Percentiles rank a stretch among this genome's conserved stretches.
phyloP scores from a whole-genome alignment of 225 moss, liverwort and hornwort species.

The Antitrichia curtipendula region DNA sequence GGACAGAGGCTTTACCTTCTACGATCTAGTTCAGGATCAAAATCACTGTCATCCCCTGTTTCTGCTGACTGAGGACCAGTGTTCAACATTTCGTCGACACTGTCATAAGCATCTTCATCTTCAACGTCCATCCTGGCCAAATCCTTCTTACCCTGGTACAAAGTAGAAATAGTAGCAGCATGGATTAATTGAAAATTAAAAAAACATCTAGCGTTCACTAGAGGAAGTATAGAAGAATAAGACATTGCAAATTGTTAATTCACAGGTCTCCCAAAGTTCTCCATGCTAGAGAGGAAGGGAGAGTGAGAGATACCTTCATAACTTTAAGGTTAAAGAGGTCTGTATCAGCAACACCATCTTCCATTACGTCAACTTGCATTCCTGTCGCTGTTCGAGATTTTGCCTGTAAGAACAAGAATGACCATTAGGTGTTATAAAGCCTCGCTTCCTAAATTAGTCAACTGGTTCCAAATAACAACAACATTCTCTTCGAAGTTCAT shows the following conservation, averaged over 20 bases:
- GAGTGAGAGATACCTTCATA: conserved; percentile 46
- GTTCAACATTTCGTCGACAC: conserved; percentile 77
- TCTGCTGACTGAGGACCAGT: conserved; percentile 25
- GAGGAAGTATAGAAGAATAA: not conserved
- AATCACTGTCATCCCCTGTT: conserved; percentile 46
- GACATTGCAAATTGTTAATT: not conserved
- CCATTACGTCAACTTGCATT: conserved; percentile 98
- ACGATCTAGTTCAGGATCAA: conserved; percentile 67
- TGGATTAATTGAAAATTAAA: not conserved
- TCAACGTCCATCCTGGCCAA: conserved; percentile 64
- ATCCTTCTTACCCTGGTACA: conserved; percentile 70
- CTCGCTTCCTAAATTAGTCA: not conserved
- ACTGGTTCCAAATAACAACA: not conserved
- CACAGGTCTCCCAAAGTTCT: not conserved
- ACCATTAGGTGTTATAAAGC: not conserved
- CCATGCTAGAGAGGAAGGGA: not conserved
- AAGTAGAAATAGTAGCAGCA: not conserved
- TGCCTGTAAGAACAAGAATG: conserved; percentile 20
- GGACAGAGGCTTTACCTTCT: conserved; percentile 30
- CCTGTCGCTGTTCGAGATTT: conserved; percentile 85
- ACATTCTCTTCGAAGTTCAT: not conserved
- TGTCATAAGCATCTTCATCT: conserved; percentile 32
- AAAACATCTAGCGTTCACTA: not conserved
- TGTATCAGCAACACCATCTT: conserved; percentile 66
- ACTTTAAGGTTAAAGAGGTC: conserved; percentile 73